These are phyloP conservation scores for Suillus tomentosus DNA, from an alignment of 768 basidiomycete species.

Conservation along the genomic window DNA sequence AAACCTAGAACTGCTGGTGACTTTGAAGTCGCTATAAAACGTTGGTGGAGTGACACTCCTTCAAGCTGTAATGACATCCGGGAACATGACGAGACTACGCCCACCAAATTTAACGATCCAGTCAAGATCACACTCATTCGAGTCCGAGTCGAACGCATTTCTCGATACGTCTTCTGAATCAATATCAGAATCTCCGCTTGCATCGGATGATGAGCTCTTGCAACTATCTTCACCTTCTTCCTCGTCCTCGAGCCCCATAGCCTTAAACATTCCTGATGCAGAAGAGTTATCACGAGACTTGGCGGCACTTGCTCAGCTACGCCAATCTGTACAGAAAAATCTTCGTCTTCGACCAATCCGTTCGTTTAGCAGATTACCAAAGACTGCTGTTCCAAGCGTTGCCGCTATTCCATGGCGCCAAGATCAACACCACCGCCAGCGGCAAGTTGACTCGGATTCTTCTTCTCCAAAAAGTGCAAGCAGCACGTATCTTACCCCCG, in stretches of 20 bases:
- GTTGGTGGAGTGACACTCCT: background rate
- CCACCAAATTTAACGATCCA: conserved; percentile 55
- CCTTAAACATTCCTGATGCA: conserved; percentile 24
- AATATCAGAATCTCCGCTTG: conserved; percentile 6
- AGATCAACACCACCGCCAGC: conserved; percentile 15
- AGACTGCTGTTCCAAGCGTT: conserved; percentile 32
- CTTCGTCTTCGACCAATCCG: conserved; percentile 77
- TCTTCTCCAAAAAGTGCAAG: conserved; percentile 48
- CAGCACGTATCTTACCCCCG: conserved; percentile 56
- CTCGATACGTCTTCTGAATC: conserved; percentile 29
- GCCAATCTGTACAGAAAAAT: conserved; percentile 74
- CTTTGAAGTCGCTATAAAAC: background rate
- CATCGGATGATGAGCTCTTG: conserved; percentile 31
- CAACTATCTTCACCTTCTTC: conserved; percentile 36
- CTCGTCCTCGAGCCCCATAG: conserved; percentile 18
- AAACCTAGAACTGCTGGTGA: background rate
- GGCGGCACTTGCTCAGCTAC: conserved; percentile 64
- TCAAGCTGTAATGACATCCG: conserved; percentile 2
- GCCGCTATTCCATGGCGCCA: background rate
- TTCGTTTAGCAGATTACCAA: conserved; percentile 54
- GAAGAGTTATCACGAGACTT: conserved; percentile 73
- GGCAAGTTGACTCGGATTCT: conserved; percentile 19
- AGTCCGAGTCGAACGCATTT: conserved; percentile 38
- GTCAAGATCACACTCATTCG: conserved; percentile 33
- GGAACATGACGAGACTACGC: conserved; percentile 40